Evolutionary conservation across 108 stramenopile genomes (phyloP).

Genomic region (Aurantiochytrium sp.): DNA sequence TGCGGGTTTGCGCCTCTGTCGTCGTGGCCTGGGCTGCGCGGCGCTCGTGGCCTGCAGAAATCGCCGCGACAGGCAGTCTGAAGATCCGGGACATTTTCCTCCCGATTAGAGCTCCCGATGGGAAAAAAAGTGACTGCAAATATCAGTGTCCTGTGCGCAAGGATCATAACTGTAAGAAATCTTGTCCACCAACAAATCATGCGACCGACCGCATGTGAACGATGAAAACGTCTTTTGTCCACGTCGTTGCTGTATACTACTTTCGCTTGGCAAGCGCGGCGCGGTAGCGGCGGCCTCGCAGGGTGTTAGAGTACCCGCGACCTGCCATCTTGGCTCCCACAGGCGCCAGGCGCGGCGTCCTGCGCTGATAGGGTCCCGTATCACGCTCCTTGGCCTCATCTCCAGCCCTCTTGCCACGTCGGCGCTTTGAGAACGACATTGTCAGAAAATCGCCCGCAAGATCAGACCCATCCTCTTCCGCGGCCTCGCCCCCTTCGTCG

Average conservation of each 20-base stretch:
- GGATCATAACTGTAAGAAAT: too few relatives aligned
- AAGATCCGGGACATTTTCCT: too few relatives aligned
- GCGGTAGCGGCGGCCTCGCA: neutral
- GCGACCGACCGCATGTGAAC: too few relatives aligned
- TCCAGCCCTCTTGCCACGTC: neutral
- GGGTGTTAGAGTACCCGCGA: neutral
- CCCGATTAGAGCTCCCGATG: neutral
- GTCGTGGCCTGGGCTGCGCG: too few relatives aligned
- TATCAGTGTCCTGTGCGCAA: too few relatives aligned
- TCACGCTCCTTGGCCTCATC: neutral
- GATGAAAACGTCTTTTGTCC: too few relatives aligned
- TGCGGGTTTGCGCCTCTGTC: too few relatives aligned
- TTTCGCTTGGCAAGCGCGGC: neutral
- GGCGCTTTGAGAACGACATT: neutral
- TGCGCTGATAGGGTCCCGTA: neutral
- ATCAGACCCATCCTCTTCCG: neutral
- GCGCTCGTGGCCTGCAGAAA: too few relatives aligned
- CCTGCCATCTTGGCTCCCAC: neutral
- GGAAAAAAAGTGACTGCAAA: too few relatives aligned
- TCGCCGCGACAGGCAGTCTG: too few relatives aligned
- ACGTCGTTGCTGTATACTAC: too few relatives aligned
- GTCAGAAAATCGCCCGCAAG: neutral
- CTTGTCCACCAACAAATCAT: too few relatives aligned
- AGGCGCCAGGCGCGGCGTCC: constrained; percentile 18
- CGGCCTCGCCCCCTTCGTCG: neutral